These are phyloP conservation scores for Phymatotrichopsis omnivora DNA, from an alignment of 2,329 filamentous ascomycete genomes.

Conservation along the genomic window DNA sequence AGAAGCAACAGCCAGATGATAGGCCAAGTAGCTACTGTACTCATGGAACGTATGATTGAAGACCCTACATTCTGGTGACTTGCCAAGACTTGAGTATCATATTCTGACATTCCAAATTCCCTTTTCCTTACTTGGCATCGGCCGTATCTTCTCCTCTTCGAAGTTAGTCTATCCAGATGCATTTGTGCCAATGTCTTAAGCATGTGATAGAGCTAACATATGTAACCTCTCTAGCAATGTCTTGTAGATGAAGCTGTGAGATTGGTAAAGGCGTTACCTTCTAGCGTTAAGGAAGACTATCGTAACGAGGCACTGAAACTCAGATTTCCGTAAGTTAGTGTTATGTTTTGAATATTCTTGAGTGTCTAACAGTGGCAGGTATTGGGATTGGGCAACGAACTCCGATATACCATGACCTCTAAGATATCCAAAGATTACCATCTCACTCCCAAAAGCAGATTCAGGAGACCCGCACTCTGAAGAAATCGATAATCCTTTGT, in stretches of 20 bases:
- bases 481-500: slow-evolving; percentile 4
- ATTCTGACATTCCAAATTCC: neutral
- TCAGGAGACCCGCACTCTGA: neutral
- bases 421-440: neutral
- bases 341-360: neutral
- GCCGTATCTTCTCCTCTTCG: slow-evolving; percentile 9
- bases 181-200: neutral
- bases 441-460: slow-evolving; percentile 3
- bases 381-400: slow-evolving; percentile 10
- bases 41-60: slow-evolving; percentile 11
- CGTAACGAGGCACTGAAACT: slow-evolving; percentile 1
- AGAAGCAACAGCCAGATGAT: neutral
- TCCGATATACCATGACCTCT: neutral
- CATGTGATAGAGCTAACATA: too few relatives aligned
- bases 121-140: slow-evolving; percentile 15
- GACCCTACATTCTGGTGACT: neutral
- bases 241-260: slow-evolving; percentile 9
- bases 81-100: neutral
- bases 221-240: slow-evolving; percentile 14
- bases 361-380: slow-evolving; percentile 2
- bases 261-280: neutral
- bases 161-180: slow-evolving; percentile 1
- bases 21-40: slow-evolving; percentile 12
- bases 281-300: neutral
- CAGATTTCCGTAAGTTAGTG: slow-evolving; percentile 4